Evolutionary conservation across 345 rosid genomes (phyloP), one percentile per base, ranked within the genome.

Genomic region (Conringia planisiliqua): DNA sequence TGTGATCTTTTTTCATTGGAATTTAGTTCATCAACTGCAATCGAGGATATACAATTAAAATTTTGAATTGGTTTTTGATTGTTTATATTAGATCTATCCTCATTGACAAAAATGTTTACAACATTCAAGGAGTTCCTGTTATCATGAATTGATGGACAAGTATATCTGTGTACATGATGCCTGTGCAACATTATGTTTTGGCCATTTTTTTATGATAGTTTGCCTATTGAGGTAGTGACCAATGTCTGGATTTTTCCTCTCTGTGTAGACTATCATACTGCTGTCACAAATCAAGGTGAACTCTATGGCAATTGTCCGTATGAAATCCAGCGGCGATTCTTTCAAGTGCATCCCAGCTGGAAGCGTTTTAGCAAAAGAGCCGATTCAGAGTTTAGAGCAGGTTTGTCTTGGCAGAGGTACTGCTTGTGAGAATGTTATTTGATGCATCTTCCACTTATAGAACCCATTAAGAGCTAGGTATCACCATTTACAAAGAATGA

Each of bases 241-340:
- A 43, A 56, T 39, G 46, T 54, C 65, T 71, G 36, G 46, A 30
- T 32, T 80, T 79, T 51, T 80, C 26, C 38, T 84, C 26, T 65
- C 13, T 59, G 50, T 85, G 85, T 82, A 89, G 93, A 81, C 80
- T 80, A 79, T 89, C 79, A 73, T 88, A 12, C 81, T 93, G 63
- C 47, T 90, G 44, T 85, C 87, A 77, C 95, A 93, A 79, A 88
- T 93, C 72, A 89, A 88, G 81, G 83, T 90, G 75, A 93, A 93
- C 82, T 79, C 88, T 32, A 88, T 93, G 80, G 92, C 93, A 47
- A 75, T 93, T 77, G 86, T 85, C 42, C 83, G 85, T 9, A 85
- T 93, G 88, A 89, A 84, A 76, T 87, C 88, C 66, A 63, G 52
- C 39, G 86, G 85, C 73, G 46, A 57, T 70, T 59, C 46, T 64